Evolutionary conservation across 1,139 yeast genomes (phyloP).

Genomic region (Insectozyma bohioensis): DNA sequence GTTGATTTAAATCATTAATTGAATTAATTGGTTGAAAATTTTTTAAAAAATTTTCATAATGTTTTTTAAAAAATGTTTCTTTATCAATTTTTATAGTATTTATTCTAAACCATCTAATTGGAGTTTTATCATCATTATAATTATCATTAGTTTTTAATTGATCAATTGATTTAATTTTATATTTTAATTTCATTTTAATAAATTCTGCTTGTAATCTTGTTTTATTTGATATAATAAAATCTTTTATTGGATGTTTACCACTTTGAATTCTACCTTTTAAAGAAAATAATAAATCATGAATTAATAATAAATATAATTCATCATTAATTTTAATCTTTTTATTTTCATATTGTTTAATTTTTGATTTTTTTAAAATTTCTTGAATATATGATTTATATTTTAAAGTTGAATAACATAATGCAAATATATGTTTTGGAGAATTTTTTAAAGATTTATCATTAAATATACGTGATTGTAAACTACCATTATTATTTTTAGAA

Average conservation of each 20-base stretch:
- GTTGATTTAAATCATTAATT: slow-evolving; percentile 41
- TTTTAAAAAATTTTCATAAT: slow-evolving; percentile 33
- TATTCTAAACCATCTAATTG: slow-evolving; percentile 85
- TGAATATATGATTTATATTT: slow-evolving; percentile 64
- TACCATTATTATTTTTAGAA: slow-evolving; percentile 25
- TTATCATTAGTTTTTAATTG: slow-evolving; percentile 36
- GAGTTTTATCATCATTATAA: slow-evolving; percentile 64
- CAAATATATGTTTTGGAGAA: slow-evolving; percentile 79
- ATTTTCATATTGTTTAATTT: slow-evolving; percentile 46
- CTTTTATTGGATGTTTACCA: slow-evolving; percentile 86
- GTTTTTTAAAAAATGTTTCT: slow-evolving; percentile 42
- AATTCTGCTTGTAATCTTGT: slow-evolving; percentile 82
- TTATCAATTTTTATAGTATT: slow-evolving; percentile 53
- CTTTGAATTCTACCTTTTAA: slow-evolving; percentile 81
- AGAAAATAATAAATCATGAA: slow-evolving; percentile 79
- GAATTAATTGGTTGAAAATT: slow-evolving; percentile 49
- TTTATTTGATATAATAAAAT: slow-evolving; percentile 72
- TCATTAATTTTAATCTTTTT: slow-evolving; percentile 42
- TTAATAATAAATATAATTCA: slow-evolving; percentile 58
- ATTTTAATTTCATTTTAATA: slow-evolving; percentile 70
- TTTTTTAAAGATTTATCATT: slow-evolving; percentile 37
- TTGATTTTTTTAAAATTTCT: slow-evolving; percentile 63
- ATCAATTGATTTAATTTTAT: slow-evolving; percentile 46
- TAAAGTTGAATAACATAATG: slow-evolving; percentile 75
- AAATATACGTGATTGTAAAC: slow-evolving; percentile 70